Evolutionary conservation across 139 green algal genomes (phyloP).

Genomic region (Chlorella vulgaris): DNA sequence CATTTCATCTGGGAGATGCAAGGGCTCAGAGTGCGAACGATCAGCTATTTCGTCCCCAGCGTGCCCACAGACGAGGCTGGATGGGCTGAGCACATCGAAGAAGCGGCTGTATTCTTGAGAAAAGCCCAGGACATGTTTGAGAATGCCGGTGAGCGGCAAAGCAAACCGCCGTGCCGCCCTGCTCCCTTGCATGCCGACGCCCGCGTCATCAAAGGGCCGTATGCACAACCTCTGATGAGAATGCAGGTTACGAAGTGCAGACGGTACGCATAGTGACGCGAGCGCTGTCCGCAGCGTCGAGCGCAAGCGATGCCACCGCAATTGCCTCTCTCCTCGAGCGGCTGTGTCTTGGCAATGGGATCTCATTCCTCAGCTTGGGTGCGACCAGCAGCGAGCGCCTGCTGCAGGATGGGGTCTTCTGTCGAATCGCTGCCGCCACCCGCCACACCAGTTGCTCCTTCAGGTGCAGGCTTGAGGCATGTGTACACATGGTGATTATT

Average conservation of each 20-base stretch:
- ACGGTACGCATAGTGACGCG: conserved; percentile 51
- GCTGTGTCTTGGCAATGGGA: conserved; percentile 3
- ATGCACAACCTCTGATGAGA: too few relatives aligned
- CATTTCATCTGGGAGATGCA: not conserved
- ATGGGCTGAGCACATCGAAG: conserved; percentile 14
- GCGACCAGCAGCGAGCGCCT: not conserved
- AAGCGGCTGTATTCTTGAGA: conserved; percentile 31
- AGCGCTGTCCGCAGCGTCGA: conserved; percentile 6
- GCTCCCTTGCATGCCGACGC: too few relatives aligned
- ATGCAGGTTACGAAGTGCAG: conserved; percentile 58
- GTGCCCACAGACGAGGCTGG: not conserved
- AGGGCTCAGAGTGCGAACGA: conserved; percentile 27
- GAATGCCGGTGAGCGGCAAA: conserved; percentile 5
- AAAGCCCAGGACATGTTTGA: conserved; percentile 22
- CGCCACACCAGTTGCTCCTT: conserved; percentile 37
- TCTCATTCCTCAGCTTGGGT: conserved; percentile 30
- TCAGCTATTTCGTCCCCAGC: conserved; percentile 28
- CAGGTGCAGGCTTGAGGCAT: not conserved
- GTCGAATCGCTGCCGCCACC: conserved; percentile 9
- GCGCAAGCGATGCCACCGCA: not conserved
- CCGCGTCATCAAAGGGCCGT: too few relatives aligned
- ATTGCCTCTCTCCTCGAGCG: conserved; percentile 34
- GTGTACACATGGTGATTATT: too few relatives aligned
- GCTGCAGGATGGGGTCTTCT: conserved; percentile 1
- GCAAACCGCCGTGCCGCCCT: too few relatives aligned